Evolutionary conservation across 208 protist species (phyloP), one percentile per base, ranked within the genome.

Genomic region (Crithidia thermophila): DNA sequence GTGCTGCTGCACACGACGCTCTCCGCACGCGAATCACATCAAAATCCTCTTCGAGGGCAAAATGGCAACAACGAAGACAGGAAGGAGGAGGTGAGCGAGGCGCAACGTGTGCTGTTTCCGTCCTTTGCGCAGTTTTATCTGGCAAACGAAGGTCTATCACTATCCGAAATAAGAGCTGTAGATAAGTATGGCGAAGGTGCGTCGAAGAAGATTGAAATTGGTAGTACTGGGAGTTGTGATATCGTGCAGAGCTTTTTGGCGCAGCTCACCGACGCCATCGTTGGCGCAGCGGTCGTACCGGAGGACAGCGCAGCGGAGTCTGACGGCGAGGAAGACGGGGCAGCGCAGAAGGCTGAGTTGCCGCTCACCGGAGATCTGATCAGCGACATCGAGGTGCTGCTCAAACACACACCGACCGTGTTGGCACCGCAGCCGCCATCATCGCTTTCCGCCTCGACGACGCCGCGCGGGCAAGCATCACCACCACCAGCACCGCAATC

Each of bases 71-170:
- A 10, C 47, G 23, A 9, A 31, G 4, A 1, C 2, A 30, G n/a
- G 21, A 30, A 34, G 51, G 51, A 42, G 21, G 21, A 40, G 33
- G 6, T n/a, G 7, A 31, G 11, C 0, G 31, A 6, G 8, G 42
- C 16, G 11, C 14, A 10, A 25, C 16, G 4, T 7, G 18, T 67
- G 13, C 18, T 27, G 1, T 75, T 75, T 31, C 68, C 69, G 1
- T 67, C 69, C 34, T 75, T 75, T 52, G 61, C 69, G 4, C 61
- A 61, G 45, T 75, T 75, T 28, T 75, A 75, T 31, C 28, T 75
- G 13, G 23, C 45, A 20, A 16, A 51, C 23, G 33, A n/a, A 4
- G 4, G 43, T 9, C n/a, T n/a, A n/a, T n/a, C n/a, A n/a, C n/a
- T n/a, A n/a, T n/a, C n/a, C n/a, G n/a, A n/a, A n/a, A n/a, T n/a